phyloP scores from a whole-genome alignment of 495 filamentous ascomycete genomes.

The Penicillium bialowiezense region DNA sequence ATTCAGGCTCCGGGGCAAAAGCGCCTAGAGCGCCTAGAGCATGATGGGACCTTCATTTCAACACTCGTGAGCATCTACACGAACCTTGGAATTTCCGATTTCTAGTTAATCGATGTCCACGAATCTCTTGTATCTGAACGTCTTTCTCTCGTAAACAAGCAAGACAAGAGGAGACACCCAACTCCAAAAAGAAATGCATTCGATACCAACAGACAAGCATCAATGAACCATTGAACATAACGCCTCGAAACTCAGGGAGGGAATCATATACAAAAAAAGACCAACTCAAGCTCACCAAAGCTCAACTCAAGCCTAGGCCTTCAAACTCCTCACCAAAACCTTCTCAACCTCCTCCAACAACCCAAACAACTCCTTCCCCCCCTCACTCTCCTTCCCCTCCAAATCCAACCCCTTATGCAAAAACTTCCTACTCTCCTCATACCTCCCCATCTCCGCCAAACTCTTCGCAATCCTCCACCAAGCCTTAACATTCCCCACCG shows the following conservation, averaged over 20 bases:
- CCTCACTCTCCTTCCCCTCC: constrained; percentile 68
- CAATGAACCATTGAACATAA: no score
- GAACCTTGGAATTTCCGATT: no score
- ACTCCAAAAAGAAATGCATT: no score
- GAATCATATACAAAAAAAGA: constrained; percentile 12
- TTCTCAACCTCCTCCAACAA: constrained; percentile 69
- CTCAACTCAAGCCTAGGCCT: constrained; percentile 1
- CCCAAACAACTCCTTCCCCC: constrained; percentile 56
- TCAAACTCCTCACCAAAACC: constrained; percentile 28
- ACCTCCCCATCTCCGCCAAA: constrained; percentile 84
- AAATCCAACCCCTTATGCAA: constrained; percentile 74
- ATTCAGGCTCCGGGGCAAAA: no score
- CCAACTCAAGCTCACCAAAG: neutral
- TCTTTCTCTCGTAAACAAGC: no score
- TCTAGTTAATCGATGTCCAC: no score
- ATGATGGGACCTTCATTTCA: no score
- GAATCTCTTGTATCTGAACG: no score
- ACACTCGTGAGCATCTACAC: no score
- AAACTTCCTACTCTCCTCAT: constrained; percentile 77
- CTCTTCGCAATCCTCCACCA: constrained; percentile 86
- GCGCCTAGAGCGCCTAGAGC: no score
- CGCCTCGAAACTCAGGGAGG: constrained; percentile 4
- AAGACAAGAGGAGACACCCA: no score
- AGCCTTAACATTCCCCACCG: constrained; percentile 82
- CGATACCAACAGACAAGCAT: no score